Percentiles rank a stretch among this genome's conserved stretches.
These are phyloP conservation scores for Eucalyptus virginea DNA, from an alignment of 345 rosid species.

Conservation along the genomic window DNA sequence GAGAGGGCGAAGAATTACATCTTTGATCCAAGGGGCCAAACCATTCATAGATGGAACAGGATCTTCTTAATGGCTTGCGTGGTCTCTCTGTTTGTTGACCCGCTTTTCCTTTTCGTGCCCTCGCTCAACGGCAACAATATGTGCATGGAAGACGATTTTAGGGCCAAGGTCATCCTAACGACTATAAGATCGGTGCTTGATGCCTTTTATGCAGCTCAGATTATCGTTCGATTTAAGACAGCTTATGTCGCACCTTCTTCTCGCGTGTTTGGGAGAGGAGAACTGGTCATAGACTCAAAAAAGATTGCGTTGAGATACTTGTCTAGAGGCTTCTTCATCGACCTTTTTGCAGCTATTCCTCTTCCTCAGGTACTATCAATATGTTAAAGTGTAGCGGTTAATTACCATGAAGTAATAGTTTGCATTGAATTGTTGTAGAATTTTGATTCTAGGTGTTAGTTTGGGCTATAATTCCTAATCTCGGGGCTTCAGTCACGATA, in stretches of 20 bases:
- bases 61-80: background rate
- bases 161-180: background rate
- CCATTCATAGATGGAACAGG: background rate
- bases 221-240: background rate
- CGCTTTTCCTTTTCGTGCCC: background rate
- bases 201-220: background rate
- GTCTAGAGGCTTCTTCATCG: background rate
- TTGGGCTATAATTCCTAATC: slow-evolving; percentile 8
- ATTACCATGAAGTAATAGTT: background rate
- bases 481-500: background rate
- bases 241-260: slow-evolving; percentile 1
- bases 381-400: background rate
- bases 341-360: background rate
- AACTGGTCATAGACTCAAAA: background rate
- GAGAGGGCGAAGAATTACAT: background rate
- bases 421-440: background rate
- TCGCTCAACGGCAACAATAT: background rate
- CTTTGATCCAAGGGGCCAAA: background rate
- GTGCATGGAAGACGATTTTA: background rate
- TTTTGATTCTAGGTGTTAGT: slow-evolving; percentile 2
- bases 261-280: background rate
- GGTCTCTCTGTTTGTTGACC: background rate
- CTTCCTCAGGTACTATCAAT: background rate
- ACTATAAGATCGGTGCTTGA: background rate
- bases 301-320: background rate